A percentile compares a stretch with the other conserved stretches of the same genome.
phyloP scores from a whole-genome alignment of 2,329 filamentous ascomycete genomes.

The Parascedosporium putredinis region DNA sequence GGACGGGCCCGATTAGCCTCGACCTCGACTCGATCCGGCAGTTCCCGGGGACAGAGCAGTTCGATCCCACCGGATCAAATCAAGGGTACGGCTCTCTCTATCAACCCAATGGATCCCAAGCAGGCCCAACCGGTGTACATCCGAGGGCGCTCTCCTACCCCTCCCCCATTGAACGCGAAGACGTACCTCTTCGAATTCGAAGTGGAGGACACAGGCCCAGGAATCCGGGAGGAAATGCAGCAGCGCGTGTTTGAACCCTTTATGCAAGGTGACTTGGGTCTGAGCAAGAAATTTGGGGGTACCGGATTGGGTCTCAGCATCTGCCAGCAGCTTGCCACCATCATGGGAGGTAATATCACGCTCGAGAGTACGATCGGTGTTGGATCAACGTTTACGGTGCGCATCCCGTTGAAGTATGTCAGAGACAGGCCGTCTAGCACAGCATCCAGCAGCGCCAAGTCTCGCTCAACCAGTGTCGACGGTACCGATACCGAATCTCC shows the following conservation, averaged over 20 bases:
- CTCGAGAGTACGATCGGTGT: slow-evolving; percentile 61
- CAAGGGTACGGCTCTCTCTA: slow-evolving; percentile 44
- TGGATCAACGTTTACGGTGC: slow-evolving; percentile 74
- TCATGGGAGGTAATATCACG: slow-evolving; percentile 72
- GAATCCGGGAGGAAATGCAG: slow-evolving; percentile 69
- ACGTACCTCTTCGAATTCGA: slow-evolving; percentile 77
- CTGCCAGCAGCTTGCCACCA: slow-evolving; percentile 69
- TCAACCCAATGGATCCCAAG: slow-evolving; percentile 53
- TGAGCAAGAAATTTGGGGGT: slow-evolving; percentile 84
- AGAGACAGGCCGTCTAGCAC: slow-evolving; percentile 51
- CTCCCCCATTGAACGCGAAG: slow-evolving; percentile 50
- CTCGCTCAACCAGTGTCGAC: slow-evolving; percentile 35
- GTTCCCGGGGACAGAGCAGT: slow-evolving; percentile 21
- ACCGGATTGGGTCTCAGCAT: slow-evolving; percentile 84
- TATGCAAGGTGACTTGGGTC: slow-evolving; percentile 78
- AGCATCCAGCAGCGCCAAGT: slow-evolving; percentile 42
- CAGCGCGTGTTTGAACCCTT: slow-evolving; percentile 87
- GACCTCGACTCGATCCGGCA: slow-evolving; percentile 39
- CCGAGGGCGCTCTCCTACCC: slow-evolving; percentile 46
- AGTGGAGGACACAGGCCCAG: slow-evolving; percentile 78
- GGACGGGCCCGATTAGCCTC: slow-evolving; percentile 35
- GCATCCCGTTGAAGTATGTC: slow-evolving; percentile 69
- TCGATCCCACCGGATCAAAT: slow-evolving; percentile 18
- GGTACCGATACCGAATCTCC: slow-evolving; percentile 28
- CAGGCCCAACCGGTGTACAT: slow-evolving; percentile 34